Base-by-base conservation (phyloP, 768 basidiomycete genomes). In the Sutorius australiensis region DNA sequence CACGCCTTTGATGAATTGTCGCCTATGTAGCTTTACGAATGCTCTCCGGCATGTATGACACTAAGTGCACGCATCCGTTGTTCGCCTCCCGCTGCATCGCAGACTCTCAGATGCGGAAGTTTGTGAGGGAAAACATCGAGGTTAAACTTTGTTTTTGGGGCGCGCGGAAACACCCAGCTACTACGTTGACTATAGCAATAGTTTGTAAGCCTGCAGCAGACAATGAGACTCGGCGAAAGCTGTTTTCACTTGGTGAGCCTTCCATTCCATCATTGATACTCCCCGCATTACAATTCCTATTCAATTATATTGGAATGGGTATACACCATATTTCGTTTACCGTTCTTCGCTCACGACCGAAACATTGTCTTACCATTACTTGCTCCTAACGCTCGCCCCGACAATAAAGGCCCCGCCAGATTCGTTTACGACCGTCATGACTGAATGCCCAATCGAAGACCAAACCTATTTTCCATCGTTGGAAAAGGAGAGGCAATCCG, bases 341-440 rank as follows among this genome's bases (percentile, higher is more conserved):
- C n/a, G 10, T 45, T 28, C 45, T 53, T 55, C 21, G 27, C 49
- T 50, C 19, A 7, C n/a, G 37, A 47, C 50, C n/a, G 41, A 40
- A 55, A 46, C 46, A 45, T 31, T 36, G 36, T 57, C 42, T 48
- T 38, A 39, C 55, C 17, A 34, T 39, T 38, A 28, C 50, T 54
- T 13, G 34, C 46, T 34, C 8, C 32, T 43, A 19, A 30, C 36
- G 5, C 40, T 43, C 50, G 31, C 47, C 34, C 41, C 21, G 12
- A 24, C 24, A 42, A 40, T 33, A 34, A 54, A 66, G 61, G 28
- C 30, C 46, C 44, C 48, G 10, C 59, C 55, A 55, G 53, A 31
- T 54, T 56, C 24, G 4, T 2, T 57, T 16, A 61, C 52, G 64
- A 64, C 49, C 50, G 5, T 59, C 43, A 65, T 67, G 64, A 52